Base-by-base conservation (phyloP, 2,329 filamentous ascomycete species). In the Trichoderma simmonsii region DNA sequence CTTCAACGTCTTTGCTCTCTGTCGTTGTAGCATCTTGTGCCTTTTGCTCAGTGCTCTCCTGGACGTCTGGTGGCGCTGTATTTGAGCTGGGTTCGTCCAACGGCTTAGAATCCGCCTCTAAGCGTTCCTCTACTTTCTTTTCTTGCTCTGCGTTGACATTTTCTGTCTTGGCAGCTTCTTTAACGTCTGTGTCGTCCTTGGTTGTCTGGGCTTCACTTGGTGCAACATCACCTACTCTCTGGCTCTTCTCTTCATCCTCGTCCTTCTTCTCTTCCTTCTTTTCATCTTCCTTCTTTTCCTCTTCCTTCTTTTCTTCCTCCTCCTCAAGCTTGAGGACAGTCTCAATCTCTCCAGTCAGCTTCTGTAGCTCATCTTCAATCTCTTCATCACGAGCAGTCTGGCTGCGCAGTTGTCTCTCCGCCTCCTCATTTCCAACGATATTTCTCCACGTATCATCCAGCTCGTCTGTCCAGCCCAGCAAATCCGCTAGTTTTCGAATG, bases 381-480 rank as follows among this genome's bases (percentile, higher is more conserved):
- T 81, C 81, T 30, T 76, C 75, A 8, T 78, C 75, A 7, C 75
- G 76, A 11, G 77, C 78, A 51, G 77, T 82, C 32, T 78, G 76
- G 14, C 76, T 77, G 12, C 73, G 71, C 72, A 84, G 75, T 77
- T 87, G 86, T 73, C 82, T 85, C 75, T 83, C 84, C 26, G 87
- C 86, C 76, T 89, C 85, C 73, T 87, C 83, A 28, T 90, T 83
- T 4, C 92, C 89, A 8, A 92, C 91, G 0, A 91, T 87, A 60
- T 83, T 82, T 26, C 89, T 85, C 94, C 94, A 98, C 67, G 93
- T 77, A 3, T 79, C 81, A 79, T 98, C 93, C 18, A 99, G 84
- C 78, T 98, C 95, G 2, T 93, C 89, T 9, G 88, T 81, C 96
- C 96, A 99, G 1, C 94, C 95, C 57, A 97, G 86, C 32, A 91